phyloP scores from a whole-genome alignment of 805 yeast genomes.

The Teunomyces stri region DNA sequence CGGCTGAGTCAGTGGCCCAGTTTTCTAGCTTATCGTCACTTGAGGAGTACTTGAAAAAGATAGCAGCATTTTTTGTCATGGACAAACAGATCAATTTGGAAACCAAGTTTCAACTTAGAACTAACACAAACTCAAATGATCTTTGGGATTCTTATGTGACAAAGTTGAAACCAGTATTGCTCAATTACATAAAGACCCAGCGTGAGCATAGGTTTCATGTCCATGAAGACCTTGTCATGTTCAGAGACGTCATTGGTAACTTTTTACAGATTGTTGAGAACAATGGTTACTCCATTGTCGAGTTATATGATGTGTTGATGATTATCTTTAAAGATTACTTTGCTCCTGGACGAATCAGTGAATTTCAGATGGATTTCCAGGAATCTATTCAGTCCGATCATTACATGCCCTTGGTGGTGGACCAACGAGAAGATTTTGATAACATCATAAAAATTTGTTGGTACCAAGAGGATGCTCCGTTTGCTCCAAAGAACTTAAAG shows the following conservation, averaged over 20 bases:
- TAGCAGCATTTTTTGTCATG: slow-evolving; percentile 73
- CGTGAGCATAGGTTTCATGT: slow-evolving; percentile 30
- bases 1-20: slow-evolving; percentile 27
- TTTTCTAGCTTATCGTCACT: slow-evolving; percentile 36
- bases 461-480: slow-evolving; percentile 55
- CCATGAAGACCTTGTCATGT: slow-evolving; percentile 42
- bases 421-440: slow-evolving; percentile 57
- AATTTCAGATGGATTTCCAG: slow-evolving; percentile 61
- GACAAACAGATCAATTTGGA: slow-evolving; percentile 67
- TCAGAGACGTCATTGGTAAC: slow-evolving; percentile 65
- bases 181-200: slow-evolving; percentile 40
- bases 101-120: slow-evolving; percentile 62
- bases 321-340: slow-evolving; percentile 55
- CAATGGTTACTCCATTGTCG: slow-evolving; percentile 56
- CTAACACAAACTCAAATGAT: slow-evolving; percentile 61
- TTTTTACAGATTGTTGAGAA: slow-evolving; percentile 76
- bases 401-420: slow-evolving; percentile 80
- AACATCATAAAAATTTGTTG: slow-evolving; percentile 65
- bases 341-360: slow-evolving; percentile 52
- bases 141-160: slow-evolving; percentile 70
- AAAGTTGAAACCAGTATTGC: slow-evolving; percentile 58
- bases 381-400: slow-evolving; percentile 72
- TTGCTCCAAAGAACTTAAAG: slow-evolving; percentile 43
- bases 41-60: slow-evolving; percentile 54
- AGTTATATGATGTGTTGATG: slow-evolving; percentile 61